A percentile compares a stretch with the other conserved stretches of the same genome.
These are phyloP conservation scores for Tetrahymena malaccensis DNA, from an alignment of 73 alveolate species.

Conservation along the genomic window DNA sequence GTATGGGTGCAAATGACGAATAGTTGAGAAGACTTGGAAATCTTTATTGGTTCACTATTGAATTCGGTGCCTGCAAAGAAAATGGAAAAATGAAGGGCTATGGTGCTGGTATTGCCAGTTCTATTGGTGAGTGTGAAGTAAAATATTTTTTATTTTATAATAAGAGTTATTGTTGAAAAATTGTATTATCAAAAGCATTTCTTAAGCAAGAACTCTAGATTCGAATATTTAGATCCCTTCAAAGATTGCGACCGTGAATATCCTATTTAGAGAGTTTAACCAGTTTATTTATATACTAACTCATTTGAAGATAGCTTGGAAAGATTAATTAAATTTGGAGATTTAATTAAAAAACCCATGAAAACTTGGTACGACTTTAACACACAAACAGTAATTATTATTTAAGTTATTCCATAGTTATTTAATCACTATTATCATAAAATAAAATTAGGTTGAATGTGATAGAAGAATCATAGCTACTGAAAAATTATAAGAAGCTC, in stretches of 20 bases:
- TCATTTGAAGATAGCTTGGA: constrained; percentile 3
- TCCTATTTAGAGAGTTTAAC: constrained; percentile 1
- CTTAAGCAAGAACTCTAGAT: not conserved
- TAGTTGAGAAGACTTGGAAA: constrained; percentile 49
- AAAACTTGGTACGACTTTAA: constrained; percentile 9
- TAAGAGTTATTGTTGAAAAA: not conserved
- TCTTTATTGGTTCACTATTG: constrained; percentile 52
- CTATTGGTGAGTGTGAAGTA: constrained; percentile 41
- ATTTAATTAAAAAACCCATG: constrained; percentile 15
- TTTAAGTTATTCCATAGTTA: not conserved
- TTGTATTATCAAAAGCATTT: not conserved
- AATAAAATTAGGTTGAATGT: not conserved
- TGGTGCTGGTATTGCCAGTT: constrained; percentile 59
- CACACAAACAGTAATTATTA: not conserved
- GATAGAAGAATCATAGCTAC: not conserved
- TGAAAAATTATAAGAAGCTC: not conserved
- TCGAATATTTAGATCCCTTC: constrained; percentile 20
- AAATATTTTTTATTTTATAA: not conserved
- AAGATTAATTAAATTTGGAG: constrained; percentile 2
- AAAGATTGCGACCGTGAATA: not conserved
- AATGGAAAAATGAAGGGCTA: constrained; percentile 36
- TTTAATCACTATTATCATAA: too few species aligned
- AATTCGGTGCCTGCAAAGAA: constrained; percentile 54
- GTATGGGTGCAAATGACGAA: constrained; percentile 54
- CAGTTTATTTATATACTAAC: not conserved